Evolutionary conservation across 306 rosid species (phyloP), one percentile per base, ranked within the genome.

Genomic region (Quercus parvula): DNA sequence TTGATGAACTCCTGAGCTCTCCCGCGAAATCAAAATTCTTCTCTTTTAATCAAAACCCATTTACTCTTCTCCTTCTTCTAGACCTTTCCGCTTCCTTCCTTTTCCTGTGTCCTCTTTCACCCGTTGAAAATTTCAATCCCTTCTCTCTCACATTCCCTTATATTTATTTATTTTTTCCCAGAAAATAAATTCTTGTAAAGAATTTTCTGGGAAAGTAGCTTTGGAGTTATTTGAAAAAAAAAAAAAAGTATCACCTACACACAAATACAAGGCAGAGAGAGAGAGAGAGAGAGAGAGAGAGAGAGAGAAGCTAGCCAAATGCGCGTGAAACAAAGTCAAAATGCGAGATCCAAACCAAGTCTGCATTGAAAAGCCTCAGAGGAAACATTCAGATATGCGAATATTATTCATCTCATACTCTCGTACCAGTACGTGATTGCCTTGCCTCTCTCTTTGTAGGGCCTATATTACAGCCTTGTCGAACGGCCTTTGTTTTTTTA

Each of bases 341-440:
- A 88, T 79, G 89, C 74, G 74, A 92, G 91, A 94, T 89, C 94
- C 74, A 74, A 75, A 20, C 57, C 71, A 71, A 79, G 78, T 86
- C 77, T 75, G 66, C 61, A 59, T 85, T 80, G 85, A 82, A 63
- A 49, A 79, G 64, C 80, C 27, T 78, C 46, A 69, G 52, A 12
- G 41, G 78, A 44, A 73, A 38, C 30, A 52, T 64, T 75, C 84
- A 72, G 79, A 79, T 58, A 63, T 46, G 30, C 44, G 81, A 51
- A 74, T 28, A 77, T 78, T 69, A 71, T 22, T 35, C 61, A 22
- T 19, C 13, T 49, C 54, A 11, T 11, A 12, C 54, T 49, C 54
- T 49, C 4, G 15, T 11, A 46, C 52, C 11, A 11, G 17, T 35
- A 18, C 15, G 25, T 18, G 6, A 33, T 76, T 25, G 59, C 75